Conservation (phyloP, 2,329 filamentous ascomycete genomes). For the Oidium heveae region DNA sequence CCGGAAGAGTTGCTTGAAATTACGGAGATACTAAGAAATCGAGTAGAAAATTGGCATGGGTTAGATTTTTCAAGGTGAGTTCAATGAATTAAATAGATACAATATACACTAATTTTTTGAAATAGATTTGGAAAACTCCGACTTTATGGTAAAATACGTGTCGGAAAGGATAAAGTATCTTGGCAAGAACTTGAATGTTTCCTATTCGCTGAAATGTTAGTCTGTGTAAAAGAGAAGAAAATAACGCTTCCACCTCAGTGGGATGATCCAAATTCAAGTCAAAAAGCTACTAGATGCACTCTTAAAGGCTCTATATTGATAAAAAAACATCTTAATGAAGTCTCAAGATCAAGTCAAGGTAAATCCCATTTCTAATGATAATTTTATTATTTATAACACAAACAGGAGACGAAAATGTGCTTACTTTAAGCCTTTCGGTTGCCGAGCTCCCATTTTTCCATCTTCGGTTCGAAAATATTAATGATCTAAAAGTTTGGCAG, state of each 20-base stretch:
- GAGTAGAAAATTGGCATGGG: slow-evolving; percentile 98
- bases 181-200: slow-evolving; percentile 98
- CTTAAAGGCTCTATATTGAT: slow-evolving; percentile 95
- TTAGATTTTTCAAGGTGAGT: slow-evolving; percentile 60
- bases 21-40: slow-evolving; percentile 56
- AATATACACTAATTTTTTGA: background rate
- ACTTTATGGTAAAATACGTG: slow-evolving; percentile 67
- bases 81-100: background rate
- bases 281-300: slow-evolving; percentile 53
- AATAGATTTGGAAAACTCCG: slow-evolving; percentile 70
- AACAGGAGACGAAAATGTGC: slow-evolving; percentile 43
- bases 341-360: slow-evolving; percentile 38
- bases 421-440: slow-evolving; percentile 79
- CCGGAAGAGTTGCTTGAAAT: slow-evolving; percentile 57
- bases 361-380: slow-evolving; percentile 6
- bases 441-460: slow-evolving; percentile 84
- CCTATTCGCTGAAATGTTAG: slow-evolving; percentile 95
- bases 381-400: background rate
- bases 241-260: slow-evolving; percentile 32
- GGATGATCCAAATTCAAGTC: slow-evolving; percentile 30
- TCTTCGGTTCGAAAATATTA: slow-evolving; percentile 61
- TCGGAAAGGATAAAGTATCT: slow-evolving; percentile 84
- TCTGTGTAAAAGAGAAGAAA: slow-evolving; percentile 97
- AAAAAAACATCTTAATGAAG: slow-evolving; percentile 87
- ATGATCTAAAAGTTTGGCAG: slow-evolving; percentile 75